These are phyloP conservation scores for Xylaria intraflava DNA, from an alignment of 495 filamentous ascomycete species.

Conservation along the genomic window DNA sequence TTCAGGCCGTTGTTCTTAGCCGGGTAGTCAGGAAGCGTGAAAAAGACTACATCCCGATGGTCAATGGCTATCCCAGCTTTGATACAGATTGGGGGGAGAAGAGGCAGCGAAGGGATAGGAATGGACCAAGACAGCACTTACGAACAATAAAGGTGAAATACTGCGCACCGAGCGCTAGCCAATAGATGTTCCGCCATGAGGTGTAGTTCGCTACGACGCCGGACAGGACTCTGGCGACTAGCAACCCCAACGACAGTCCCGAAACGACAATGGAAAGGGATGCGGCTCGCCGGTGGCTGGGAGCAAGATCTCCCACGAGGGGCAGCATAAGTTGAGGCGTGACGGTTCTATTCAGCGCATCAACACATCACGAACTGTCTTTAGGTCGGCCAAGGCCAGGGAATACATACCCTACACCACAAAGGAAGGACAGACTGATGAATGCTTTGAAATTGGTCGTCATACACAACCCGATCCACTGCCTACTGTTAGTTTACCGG, in stretches of 20 bases:
- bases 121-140: neutral
- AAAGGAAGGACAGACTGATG: conserved; percentile 58
- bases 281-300: conserved; percentile 55
- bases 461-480: conserved; percentile 62
- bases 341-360: conserved; percentile 48
- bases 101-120: neutral
- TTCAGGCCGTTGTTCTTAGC: conserved; percentile 57
- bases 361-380: neutral
- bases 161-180: conserved; percentile 65
- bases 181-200: conserved; percentile 69
- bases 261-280: conserved; percentile 64
- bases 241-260: conserved; percentile 61
- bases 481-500: conserved; percentile 1
- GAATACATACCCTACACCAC: conserved; percentile 39
- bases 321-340: conserved; percentile 77
- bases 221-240: conserved; percentile 65
- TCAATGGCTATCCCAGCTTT: neutral
- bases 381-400: neutral
- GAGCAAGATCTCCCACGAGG: conserved; percentile 67
- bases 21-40: conserved; percentile 73
- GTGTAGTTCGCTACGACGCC: conserved; percentile 65
- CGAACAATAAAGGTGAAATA: conserved; percentile 54
- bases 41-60: conserved; percentile 38
- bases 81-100: neutral
- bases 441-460: conserved; percentile 58